Conservation (phyloP, 2,329 filamentous ascomycete species). For the Trichoderma lentiforme region DNA sequence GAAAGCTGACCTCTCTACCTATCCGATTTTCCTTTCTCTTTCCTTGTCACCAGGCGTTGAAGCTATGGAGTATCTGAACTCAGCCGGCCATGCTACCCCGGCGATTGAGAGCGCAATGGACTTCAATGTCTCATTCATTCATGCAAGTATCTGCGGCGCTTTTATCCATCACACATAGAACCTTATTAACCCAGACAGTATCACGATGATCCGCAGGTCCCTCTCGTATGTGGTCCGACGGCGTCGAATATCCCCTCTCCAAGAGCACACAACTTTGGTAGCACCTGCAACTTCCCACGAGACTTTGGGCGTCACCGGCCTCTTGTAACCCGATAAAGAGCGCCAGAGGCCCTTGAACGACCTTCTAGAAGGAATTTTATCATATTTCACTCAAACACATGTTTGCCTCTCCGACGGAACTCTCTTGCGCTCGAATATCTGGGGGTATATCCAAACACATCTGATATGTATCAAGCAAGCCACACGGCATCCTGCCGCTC, state of each 20-base stretch:
- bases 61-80: not conserved
- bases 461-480: not conserved
- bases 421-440: not conserved
- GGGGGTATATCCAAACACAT: not conserved
- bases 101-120: not conserved
- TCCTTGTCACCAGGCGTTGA: not conserved
- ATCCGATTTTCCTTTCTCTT: not conserved
- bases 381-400: not conserved
- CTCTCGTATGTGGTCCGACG: constrained; percentile 12
- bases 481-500: constrained; percentile 3
- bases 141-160: not conserved
- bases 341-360: not conserved
- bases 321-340: not conserved
- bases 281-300: constrained; percentile 14
- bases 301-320: not conserved
- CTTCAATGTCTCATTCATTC: not conserved
- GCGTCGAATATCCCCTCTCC: not conserved
- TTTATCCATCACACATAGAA: not conserved
- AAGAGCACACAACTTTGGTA: not conserved
- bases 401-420: not conserved
- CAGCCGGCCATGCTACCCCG: not conserved
- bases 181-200: not conserved
- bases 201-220: not conserved
- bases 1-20: not conserved
- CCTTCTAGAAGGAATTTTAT: constrained; percentile 6